Conservation (phyloP, 1,139 yeast species). For the Pichia norvegensis region DNA sequence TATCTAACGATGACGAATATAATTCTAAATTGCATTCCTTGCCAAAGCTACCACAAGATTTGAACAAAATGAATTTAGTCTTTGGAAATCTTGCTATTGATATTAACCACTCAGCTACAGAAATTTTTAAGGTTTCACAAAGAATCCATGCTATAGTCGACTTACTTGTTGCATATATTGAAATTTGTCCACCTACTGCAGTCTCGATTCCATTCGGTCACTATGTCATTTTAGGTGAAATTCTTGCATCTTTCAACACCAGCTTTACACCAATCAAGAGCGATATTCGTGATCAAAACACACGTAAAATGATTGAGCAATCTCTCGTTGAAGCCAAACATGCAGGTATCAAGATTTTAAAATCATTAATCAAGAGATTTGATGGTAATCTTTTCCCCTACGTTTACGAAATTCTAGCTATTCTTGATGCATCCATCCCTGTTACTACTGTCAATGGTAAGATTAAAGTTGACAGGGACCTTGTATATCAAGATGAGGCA, state of each 20-base stretch:
- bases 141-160: constrained; percentile 42
- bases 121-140: constrained; percentile 43
- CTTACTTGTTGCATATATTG: constrained; percentile 35
- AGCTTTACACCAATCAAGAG: constrained; percentile 47
- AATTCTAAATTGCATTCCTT: constrained; percentile 23
- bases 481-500: constrained; percentile 31
- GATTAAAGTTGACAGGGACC: constrained; percentile 31
- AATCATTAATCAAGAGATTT: constrained; percentile 33
- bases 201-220: constrained; percentile 50
- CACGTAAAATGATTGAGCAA: constrained; percentile 34
- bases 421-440: constrained; percentile 49
- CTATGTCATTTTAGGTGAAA: constrained; percentile 41
- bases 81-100: constrained; percentile 50
- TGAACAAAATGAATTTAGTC: constrained; percentile 19
- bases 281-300: constrained; percentile 45
- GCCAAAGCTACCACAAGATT: constrained; percentile 20
- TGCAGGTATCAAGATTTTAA: constrained; percentile 38
- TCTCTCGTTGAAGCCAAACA: constrained; percentile 40
- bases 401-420: constrained; percentile 38
- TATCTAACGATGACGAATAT: constrained; percentile 45
- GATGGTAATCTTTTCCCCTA: constrained; percentile 45
- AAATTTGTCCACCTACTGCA: constrained; percentile 40
- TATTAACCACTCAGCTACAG: constrained; percentile 40
- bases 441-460: constrained; percentile 25
- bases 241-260: constrained; percentile 45